These are phyloP conservation scores for Suhomyces panamericanus DNA, from an alignment of 1,139 yeast genomes.

Conservation along the genomic window DNA sequence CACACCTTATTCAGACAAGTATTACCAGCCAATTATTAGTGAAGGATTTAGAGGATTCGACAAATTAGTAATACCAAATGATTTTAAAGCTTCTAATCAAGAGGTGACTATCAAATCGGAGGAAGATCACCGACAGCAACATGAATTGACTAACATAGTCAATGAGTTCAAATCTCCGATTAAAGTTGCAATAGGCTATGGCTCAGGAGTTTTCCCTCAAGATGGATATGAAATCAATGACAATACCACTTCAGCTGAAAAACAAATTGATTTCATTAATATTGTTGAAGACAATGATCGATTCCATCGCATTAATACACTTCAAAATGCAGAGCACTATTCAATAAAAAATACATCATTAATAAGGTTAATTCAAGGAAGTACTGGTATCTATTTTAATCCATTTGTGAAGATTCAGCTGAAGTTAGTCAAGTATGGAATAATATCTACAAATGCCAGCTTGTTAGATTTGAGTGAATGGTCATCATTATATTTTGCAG, in stretches of 20 bases:
- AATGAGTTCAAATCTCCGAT: slow-evolving; percentile 68
- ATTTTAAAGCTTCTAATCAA: slow-evolving; percentile 48
- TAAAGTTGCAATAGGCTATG: slow-evolving; percentile 84
- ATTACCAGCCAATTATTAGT: slow-evolving; percentile 30
- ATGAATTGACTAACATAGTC: slow-evolving; percentile 51
- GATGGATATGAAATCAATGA: slow-evolving; percentile 44
- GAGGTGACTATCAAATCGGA: slow-evolving; percentile 47
- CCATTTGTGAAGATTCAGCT: slow-evolving; percentile 71
- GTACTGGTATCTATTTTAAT: slow-evolving; percentile 83
- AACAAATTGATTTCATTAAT: slow-evolving; percentile 87
- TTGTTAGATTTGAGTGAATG: slow-evolving; percentile 74
- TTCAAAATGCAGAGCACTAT: slow-evolving; percentile 71
- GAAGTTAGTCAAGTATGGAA: slow-evolving; percentile 79
- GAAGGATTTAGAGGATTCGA: slow-evolving; percentile 31
- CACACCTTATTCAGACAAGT: slow-evolving; percentile 30
- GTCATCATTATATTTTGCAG: slow-evolving; percentile 86
- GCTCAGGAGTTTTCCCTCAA: slow-evolving; percentile 91
- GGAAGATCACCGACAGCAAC: slow-evolving; percentile 15
- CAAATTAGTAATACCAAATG: slow-evolving; percentile 26
- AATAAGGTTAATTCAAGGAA: slow-evolving; percentile 67
- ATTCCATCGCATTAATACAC: slow-evolving; percentile 75
- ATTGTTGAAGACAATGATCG: slow-evolving; percentile 71
- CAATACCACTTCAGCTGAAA: slow-evolving; percentile 22
- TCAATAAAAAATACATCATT: slow-evolving; percentile 41
- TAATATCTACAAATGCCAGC: slow-evolving; percentile 62